A percentile compares a stretch with the other conserved stretches of the same genome.
Evolutionary conservation across 2,329 filamentous ascomycete species (phyloP).

Genomic region (Diaporthe caulivora): DNA sequence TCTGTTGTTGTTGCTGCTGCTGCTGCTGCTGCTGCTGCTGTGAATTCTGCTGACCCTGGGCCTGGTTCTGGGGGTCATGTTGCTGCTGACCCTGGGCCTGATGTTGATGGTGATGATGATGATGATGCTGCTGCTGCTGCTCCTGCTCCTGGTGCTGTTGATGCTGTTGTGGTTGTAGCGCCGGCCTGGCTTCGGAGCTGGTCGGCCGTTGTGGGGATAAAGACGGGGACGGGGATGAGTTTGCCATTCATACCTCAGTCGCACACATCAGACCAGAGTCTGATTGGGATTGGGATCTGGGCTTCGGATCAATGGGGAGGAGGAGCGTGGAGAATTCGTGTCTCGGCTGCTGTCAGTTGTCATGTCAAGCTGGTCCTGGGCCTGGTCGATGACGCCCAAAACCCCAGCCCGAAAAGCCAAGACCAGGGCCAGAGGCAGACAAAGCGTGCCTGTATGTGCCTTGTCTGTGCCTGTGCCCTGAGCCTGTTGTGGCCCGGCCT

Average conservation of each 20-base stretch:
- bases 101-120: background rate
- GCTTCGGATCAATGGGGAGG: conserved; percentile 26
- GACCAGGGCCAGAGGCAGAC: background rate
- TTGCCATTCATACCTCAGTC: conserved; percentile 34
- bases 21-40: background rate
- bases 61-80: background rate
- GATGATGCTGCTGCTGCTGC: background rate
- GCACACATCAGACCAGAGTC: conserved; percentile 21
- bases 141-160: background rate
- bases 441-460: background rate
- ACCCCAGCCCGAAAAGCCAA: conserved; percentile 13
- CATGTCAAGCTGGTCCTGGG: conserved; percentile 25
- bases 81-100: no score
- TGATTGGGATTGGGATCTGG: conserved; percentile 27
- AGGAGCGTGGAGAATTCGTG: conserved; percentile 26
- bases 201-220: conserved; percentile 28
- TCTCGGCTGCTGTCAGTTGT: conserved; percentile 29
- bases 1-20: conserved; percentile 12
- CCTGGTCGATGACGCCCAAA: conserved; percentile 7
- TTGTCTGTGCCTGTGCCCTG: no score
- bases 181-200: conserved; percentile 25
- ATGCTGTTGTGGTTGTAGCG: background rate
- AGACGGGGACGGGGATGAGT: conserved; percentile 35
- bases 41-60: background rate
- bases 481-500: no score